Evolutionary conservation across 441 rosid genomes (phyloP).

Genomic region (Oxalis stricta): DNA sequence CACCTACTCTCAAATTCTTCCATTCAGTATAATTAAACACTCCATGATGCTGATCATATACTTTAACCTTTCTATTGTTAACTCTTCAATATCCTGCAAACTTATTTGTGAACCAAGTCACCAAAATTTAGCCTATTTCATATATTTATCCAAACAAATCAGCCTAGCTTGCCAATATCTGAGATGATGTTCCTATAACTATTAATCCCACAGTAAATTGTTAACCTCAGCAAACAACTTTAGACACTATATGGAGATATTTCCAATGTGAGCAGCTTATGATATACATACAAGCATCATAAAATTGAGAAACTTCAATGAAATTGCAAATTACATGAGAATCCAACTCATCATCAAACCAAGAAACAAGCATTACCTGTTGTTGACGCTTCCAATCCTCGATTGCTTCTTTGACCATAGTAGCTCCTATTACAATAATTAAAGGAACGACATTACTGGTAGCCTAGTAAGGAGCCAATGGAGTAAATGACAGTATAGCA

Average conservation of each 20-base stretch:
- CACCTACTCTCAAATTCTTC: slow-evolving; percentile 59
- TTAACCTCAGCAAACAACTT: too few relatives aligned
- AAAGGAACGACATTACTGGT: slow-evolving; percentile 41
- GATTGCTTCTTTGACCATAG: slow-evolving; percentile 63
- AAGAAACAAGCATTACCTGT: slow-evolving; percentile 28
- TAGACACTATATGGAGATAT: too few relatives aligned
- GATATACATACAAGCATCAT: too few relatives aligned
- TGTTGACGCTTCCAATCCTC: slow-evolving; percentile 62
- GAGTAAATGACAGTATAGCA: slow-evolving; percentile 47
- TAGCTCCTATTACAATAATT: slow-evolving; percentile 40
- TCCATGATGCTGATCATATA: slow-evolving; percentile 29
- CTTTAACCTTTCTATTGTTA: slow-evolving; percentile 46
- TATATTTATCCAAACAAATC: not conserved
- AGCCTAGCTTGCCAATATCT: too few relatives aligned
- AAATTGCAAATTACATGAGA: not conserved
- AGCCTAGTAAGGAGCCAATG: slow-evolving; percentile 42
- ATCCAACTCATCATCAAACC: not conserved
- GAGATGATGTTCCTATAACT: too few relatives aligned
- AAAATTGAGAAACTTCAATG: not conserved
- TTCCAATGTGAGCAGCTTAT: too few relatives aligned
- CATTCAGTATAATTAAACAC: slow-evolving; percentile 32
- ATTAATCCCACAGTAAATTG: too few relatives aligned
- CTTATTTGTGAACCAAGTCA: not conserved
- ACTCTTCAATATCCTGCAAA: slow-evolving; percentile 46
- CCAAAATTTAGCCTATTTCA: not conserved